Percentiles rank a stretch among this genome's conserved stretches.
phyloP scores from a whole-genome alignment of 2,329 filamentous ascomycete species.

The Alternaria triticina region DNA sequence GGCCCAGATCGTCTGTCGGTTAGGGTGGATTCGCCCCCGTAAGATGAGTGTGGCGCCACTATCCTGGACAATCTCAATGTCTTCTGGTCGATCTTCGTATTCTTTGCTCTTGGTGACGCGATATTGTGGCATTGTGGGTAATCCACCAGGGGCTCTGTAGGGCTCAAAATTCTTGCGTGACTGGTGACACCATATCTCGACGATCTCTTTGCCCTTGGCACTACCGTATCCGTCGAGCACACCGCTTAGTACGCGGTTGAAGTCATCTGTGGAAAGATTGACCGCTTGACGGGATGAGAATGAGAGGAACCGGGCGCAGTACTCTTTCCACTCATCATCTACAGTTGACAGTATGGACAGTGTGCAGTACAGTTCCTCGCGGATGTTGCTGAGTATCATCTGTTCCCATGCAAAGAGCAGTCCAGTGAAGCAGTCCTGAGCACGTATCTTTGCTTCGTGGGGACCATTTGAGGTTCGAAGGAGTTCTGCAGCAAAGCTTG shows the following conservation, averaged over 20 bases:
- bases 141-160: conserved; percentile 41
- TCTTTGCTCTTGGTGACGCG: conserved; percentile 31
- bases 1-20: conserved; percentile 42
- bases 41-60: conserved; percentile 38
- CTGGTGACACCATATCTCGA: conserved; percentile 54
- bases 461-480: conserved; percentile 28
- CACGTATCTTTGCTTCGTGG: conserved; percentile 17
- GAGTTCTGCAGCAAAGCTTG: conserved; percentile 38
- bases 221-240: conserved; percentile 59
- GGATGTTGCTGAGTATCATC: conserved; percentile 29
- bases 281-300: conserved; percentile 33
- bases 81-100: conserved; percentile 30
- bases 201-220: conserved; percentile 55
- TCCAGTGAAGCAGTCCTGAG: conserved; percentile 31
- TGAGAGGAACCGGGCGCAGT: conserved; percentile 39
- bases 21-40: conserved; percentile 38
- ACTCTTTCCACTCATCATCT: conserved; percentile 32
- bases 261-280: conserved; percentile 47
- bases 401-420: conserved; percentile 43
- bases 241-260: conserved; percentile 62
- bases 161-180: conserved; percentile 26
- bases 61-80: conserved; percentile 38
- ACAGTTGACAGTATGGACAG: conserved; percentile 43
- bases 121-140: conserved; percentile 40
- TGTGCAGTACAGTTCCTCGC: conserved; percentile 38